Evolutionary conservation across 1,139 yeast genomes (phyloP).

Genomic region (Yamadazyma diospyri): DNA sequence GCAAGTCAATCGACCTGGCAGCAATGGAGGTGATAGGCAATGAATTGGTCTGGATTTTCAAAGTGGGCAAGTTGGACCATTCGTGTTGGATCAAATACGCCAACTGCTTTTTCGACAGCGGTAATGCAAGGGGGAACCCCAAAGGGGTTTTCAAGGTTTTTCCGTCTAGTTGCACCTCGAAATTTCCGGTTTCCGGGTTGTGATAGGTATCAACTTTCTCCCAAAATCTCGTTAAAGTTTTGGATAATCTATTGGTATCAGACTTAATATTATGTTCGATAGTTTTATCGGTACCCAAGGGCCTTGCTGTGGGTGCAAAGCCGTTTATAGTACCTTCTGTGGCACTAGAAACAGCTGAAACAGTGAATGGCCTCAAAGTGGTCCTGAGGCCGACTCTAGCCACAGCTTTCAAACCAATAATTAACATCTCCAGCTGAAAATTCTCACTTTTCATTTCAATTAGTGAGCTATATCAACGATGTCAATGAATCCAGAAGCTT

Average conservation of each 20-base stretch:
- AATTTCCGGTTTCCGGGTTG: conserved; percentile 25
- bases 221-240: conserved; percentile 81
- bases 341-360: neutral
- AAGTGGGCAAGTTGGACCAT: conserved; percentile 74
- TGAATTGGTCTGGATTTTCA: conserved; percentile 73
- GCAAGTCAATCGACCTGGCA: conserved; percentile 79
- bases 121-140: conserved; percentile 68
- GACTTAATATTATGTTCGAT: conserved; percentile 51
- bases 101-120: conserved; percentile 54
- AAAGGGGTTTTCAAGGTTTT: conserved; percentile 82
- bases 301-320: conserved; percentile 6
- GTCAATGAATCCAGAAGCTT: conserved; percentile 48
- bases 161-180: conserved; percentile 63
- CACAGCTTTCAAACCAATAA: too few species aligned
- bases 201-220: conserved; percentile 58
- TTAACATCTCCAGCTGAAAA: too few species aligned
- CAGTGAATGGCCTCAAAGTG: neutral
- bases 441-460: too few species aligned
- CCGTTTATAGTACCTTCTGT: conserved; percentile 9
- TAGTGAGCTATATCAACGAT: conserved; percentile 6
- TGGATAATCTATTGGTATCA: conserved; percentile 69
- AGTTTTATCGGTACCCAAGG: conserved; percentile 39
- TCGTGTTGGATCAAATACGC: conserved; percentile 82
- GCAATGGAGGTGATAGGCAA: conserved; percentile 86
- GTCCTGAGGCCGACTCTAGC: too few species aligned